These are phyloP conservation scores for Cercospora brassicicola DNA, from an alignment of 2,329 filamentous ascomycete species.

Conservation along the genomic window DNA sequence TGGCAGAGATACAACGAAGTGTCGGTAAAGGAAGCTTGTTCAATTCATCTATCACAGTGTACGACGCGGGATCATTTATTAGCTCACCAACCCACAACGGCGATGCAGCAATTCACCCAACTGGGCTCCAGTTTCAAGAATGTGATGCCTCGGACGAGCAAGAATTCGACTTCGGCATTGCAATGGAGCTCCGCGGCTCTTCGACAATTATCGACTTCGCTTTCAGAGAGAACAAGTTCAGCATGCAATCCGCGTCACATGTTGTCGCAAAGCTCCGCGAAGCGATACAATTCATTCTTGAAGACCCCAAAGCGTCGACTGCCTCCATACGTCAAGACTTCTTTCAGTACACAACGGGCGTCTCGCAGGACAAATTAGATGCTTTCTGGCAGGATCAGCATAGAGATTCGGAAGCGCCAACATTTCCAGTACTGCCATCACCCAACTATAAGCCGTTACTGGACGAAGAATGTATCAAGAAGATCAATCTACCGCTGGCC, in stretches of 20 bases:
- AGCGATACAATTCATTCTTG: not conserved
- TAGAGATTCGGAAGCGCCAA: not conserved
- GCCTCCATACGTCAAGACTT: not conserved
- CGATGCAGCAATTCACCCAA: not conserved
- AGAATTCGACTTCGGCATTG: conserved; percentile 1
- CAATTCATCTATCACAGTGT: conserved; percentile 3
- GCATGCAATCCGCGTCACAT: not conserved
- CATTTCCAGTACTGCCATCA: not conserved
- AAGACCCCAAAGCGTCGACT: not conserved
- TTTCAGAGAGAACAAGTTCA: not conserved
- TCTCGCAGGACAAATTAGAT: not conserved
- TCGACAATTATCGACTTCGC: not conserved
- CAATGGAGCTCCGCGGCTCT: not conserved
- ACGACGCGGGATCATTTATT: not conserved
- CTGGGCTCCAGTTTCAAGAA: not conserved
- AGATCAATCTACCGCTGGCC: not conserved
- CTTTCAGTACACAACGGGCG: not conserved
- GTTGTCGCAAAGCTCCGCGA: not conserved
- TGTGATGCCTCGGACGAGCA: conserved; percentile 1
- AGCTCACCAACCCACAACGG: not conserved
- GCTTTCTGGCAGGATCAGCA: not conserved
- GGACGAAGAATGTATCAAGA: not conserved
- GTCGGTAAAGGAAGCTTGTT: conserved; percentile 1
- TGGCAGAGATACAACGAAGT: not conserved
- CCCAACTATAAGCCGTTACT: not conserved